Base-by-base conservation (phyloP, 1,284 basidiomycete species). In the Pterulicium gracile region DNA sequence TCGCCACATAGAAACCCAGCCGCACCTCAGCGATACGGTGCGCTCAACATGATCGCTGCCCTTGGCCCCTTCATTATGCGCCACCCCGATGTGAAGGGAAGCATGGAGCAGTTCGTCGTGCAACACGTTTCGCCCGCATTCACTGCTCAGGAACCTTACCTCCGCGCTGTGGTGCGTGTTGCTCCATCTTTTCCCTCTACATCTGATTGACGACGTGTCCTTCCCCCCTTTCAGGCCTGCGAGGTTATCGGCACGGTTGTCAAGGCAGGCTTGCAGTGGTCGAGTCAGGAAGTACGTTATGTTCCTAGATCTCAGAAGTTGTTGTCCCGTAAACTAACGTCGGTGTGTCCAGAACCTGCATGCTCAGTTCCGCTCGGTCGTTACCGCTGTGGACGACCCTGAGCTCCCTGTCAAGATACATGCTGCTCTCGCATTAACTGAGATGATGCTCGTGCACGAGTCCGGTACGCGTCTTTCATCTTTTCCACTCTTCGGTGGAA, bases 321-420 rank as follows among this genome's bases (percentile, higher is more conserved):
- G 24, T 42, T 40, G 41, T 42, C 21, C 24, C 45, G 42, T 21
- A 41, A n/a, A 44, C 24, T 47, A 27, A 20, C 19, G 10, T 36
- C 4, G 1, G 32, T 3, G 40, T 34, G 7, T 50, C 2, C 49
- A 88, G 80, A 72, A 78, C 52, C 61, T 90, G 52, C 73, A 71
- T 50, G 65, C 63, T 21, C 77, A 82, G 55, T 85, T 83, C 61
- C 69, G 70, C 42, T 78, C 76, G 1, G 69, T 85, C 19, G 75
- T 77, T 15, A 59, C 64, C 22, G 73, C 72, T 3, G 65, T 90
- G 27, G 80, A 87, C 52, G 88, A 94, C 55, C 56, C 75, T 0
- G 83, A 89, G 56, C 70, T 94, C 43, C 89, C 90, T 0, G 89
- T 94, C 7, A 79, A 84, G 24, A 84, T 94, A 3, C 86, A 90